A percentile compares a stretch with the other conserved stretches of the same genome.
Conservation (phyloP, 305 asterid genomes). For the Fraxinus platypoda region DNA sequence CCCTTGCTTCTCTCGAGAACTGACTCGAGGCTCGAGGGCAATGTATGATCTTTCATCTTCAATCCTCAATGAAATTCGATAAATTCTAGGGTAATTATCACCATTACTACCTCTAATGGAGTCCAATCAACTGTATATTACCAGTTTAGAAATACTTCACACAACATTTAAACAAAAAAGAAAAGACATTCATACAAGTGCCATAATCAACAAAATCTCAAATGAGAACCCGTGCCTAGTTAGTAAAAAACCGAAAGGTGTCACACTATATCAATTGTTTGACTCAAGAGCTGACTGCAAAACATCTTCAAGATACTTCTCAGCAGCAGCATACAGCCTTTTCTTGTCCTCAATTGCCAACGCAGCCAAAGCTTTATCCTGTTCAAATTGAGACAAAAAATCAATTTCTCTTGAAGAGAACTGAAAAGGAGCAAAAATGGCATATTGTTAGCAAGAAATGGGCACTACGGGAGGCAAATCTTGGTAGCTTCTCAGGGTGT, state of each 20-base stretch:
- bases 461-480: slow-evolving; percentile 84
- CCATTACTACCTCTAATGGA: too few species aligned
- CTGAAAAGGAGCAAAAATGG: slow-evolving; percentile 2
- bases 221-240: slow-evolving; percentile 6
- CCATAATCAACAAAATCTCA: slow-evolving; percentile 14
- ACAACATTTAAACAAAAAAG: neutral
- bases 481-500: slow-evolving; percentile 96
- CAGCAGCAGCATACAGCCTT: slow-evolving; percentile 88
- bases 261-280: slow-evolving; percentile 39
- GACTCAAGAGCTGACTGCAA: slow-evolving; percentile 95
- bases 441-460: neutral
- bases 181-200: neutral
- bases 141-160: too few species aligned
- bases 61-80: too few species aligned
- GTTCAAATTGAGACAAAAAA: slow-evolving; percentile 3
- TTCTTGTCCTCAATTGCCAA: slow-evolving; percentile 95
- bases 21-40: too few species aligned
- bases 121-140: too few species aligned
- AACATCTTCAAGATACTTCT: slow-evolving; percentile 95
- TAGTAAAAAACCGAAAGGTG: neutral
- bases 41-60: too few species aligned
- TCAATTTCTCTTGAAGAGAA: slow-evolving; percentile 19
- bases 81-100: too few species aligned
- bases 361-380: slow-evolving; percentile 98
- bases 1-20: too few species aligned